These are phyloP conservation scores for Teunomyces panamensis DNA, from an alignment of 805 yeast species.

Conservation along the genomic window DNA sequence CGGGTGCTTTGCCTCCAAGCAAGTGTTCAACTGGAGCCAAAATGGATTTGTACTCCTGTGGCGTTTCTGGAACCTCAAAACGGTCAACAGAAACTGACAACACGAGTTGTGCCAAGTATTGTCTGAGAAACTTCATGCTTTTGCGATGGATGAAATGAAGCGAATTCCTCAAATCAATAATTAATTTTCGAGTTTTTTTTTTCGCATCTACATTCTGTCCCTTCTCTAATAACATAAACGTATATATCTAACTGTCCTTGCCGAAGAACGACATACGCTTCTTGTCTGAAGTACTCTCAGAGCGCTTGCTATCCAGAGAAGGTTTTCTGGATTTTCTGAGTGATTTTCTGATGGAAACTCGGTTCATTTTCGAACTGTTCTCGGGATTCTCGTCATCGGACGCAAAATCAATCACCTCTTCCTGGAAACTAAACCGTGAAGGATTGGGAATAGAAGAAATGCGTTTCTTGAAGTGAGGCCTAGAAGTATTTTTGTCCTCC, in stretches of 20 bases:
- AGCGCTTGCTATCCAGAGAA: constrained; percentile 16
- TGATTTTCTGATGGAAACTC: constrained; percentile 40
- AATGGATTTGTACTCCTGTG: constrained; percentile 7
- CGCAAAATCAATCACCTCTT: constrained; percentile 45
- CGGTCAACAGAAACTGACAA: constrained; percentile 16
- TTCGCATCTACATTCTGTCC: neutral
- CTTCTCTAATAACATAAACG: neutral
- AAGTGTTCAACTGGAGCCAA: constrained; percentile 16
- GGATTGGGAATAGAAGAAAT: constrained; percentile 27
- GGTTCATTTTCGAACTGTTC: constrained; percentile 34
- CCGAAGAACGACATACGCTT: constrained; percentile 26
- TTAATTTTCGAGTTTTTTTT: neutral
- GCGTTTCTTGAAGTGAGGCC: constrained; percentile 32
- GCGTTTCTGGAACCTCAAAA: constrained; percentile 9
- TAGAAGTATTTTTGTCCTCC: constrained; percentile 11
- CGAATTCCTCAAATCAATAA: too few relatives aligned
- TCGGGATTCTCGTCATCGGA: constrained; percentile 44
- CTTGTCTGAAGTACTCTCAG: constrained; percentile 17
- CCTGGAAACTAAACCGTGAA: constrained; percentile 32
- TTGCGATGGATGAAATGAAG: neutral
- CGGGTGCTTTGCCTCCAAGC: constrained; percentile 23
- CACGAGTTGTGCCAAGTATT: constrained; percentile 17
- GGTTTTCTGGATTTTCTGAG: constrained; percentile 26
- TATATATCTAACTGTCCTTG: neutral
- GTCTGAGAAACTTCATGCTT: constrained; percentile 8